Evolutionary conservation across 129 eudicot genomes (phyloP).

Genomic region (Flaveria trinervia): DNA sequence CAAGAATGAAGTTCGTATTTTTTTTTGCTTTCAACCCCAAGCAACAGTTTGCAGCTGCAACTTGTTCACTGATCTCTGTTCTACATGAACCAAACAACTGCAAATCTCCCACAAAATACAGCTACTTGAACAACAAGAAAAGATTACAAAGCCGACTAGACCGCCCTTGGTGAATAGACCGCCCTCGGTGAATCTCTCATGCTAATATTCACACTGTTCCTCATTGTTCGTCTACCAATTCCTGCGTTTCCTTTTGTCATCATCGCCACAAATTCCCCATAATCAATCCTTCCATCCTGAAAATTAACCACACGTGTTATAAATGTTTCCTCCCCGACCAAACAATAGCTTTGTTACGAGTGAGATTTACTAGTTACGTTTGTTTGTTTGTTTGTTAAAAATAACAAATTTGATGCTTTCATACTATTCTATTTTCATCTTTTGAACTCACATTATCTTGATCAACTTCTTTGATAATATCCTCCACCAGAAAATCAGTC

Average conservation of each 20-base stretch:
- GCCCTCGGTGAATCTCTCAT: slow-evolving; percentile 53
- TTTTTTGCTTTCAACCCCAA: slow-evolving; percentile 4
- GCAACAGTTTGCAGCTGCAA: not conserved
- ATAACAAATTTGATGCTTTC: not conserved
- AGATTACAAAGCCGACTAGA: not conserved
- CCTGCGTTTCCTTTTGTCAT: slow-evolving; percentile 86
- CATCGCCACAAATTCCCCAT: slow-evolving; percentile 86
- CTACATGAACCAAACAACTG: slow-evolving; percentile 5
- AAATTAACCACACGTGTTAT: not conserved
- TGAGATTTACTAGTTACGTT: too few relatives aligned
- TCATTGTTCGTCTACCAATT: slow-evolving; percentile 81
- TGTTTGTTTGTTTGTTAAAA: too few relatives aligned
- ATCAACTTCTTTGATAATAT: slow-evolving; percentile 77
- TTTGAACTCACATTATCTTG: slow-evolving; percentile 71
- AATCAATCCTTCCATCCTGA: slow-evolving; percentile 66
- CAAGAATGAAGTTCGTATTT: not conserved
- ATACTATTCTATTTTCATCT: not conserved
- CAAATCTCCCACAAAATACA: slow-evolving; percentile 20
- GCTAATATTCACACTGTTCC: slow-evolving; percentile 74
- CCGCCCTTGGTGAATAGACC: slow-evolving; percentile 26
- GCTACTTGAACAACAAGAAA: slow-evolving; percentile 18
- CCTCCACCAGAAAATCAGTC: slow-evolving; percentile 63
- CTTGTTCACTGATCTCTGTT: not conserved
- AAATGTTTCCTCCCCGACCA: too few relatives aligned
- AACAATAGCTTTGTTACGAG: too few relatives aligned